These are phyloP conservation scores for Ajuga chamaepitys DNA, from an alignment of 257 asterid genomes.

Conservation along the genomic window DNA sequence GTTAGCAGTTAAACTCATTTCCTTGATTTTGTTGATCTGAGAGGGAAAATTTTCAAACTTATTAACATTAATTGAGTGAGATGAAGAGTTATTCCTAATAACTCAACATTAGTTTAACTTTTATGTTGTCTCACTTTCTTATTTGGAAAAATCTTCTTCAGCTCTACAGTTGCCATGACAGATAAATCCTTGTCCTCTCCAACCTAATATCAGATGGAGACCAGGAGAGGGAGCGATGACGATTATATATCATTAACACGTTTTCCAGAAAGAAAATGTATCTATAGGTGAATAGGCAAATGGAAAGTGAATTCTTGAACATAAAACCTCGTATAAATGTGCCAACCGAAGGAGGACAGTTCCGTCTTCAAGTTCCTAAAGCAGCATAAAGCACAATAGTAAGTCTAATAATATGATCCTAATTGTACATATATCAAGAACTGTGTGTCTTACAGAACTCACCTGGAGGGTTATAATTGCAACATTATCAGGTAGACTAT, in stretches of 20 bases:
- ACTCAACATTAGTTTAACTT: not conserved
- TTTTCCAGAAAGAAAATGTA: not conserved
- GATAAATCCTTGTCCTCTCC: constrained; percentile 90
- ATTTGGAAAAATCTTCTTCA: constrained; percentile 60
- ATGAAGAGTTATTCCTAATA: not conserved
- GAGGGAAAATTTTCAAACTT: not conserved
- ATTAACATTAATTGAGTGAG: not conserved
- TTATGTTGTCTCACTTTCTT: constrained; percentile 49
- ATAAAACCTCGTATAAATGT: constrained; percentile 83
- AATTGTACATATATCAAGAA: not conserved
- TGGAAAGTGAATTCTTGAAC: not conserved
- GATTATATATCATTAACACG: not conserved
- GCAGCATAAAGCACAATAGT: not conserved
- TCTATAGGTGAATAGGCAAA: not conserved
- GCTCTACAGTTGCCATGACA: constrained; percentile 51
- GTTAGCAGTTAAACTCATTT: constrained; percentile 69
- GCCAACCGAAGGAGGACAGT: constrained; percentile 77
- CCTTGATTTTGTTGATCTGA: constrained; percentile 47
- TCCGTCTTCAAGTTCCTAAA: constrained; percentile 76
- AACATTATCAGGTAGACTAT: constrained; percentile 76
- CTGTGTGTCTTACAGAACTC: not conserved
- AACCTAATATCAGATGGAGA: constrained; percentile 32
- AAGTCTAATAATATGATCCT: not conserved
- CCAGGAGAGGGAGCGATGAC: not conserved
- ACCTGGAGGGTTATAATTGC: constrained; percentile 92